These are phyloP conservation scores for Colletotrichum ledebouriae DNA, from an alignment of 2,329 filamentous ascomycete genomes.

Conservation along the genomic window DNA sequence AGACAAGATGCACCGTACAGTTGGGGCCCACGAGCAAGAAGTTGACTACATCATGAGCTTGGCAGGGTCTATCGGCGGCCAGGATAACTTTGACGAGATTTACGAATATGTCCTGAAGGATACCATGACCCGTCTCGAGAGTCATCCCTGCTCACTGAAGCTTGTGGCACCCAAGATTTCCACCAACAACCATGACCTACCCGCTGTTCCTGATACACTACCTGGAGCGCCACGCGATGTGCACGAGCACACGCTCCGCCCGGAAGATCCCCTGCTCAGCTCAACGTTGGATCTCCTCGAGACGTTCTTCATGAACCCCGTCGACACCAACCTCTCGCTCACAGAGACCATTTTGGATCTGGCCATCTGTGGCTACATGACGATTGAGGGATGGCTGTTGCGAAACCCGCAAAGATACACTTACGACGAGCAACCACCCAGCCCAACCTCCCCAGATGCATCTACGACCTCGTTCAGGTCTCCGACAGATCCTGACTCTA, in stretches of 20 bases:
- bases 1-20: constrained; percentile 71
- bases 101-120: constrained; percentile 82
- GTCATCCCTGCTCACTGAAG: constrained; percentile 79
- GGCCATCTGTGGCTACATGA: constrained; percentile 85
- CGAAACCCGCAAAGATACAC: constrained; percentile 76
- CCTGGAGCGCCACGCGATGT: constrained; percentile 73
- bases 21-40: constrained; percentile 81
- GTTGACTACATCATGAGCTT: constrained; percentile 78
- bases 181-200: constrained; percentile 68
- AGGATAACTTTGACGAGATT: constrained; percentile 78
- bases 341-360: constrained; percentile 88
- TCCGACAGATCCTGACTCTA: constrained; percentile 56
- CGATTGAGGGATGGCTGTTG: constrained; percentile 90
- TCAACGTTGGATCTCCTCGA: constrained; percentile 79
- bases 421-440: constrained; percentile 63
- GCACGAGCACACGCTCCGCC: constrained; percentile 71
- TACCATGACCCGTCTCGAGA: constrained; percentile 76
- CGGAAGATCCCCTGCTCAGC: constrained; percentile 73
- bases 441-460: constrained; percentile 41
- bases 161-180: constrained; percentile 74
- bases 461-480: constrained; percentile 54
- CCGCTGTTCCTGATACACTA: constrained; percentile 67
- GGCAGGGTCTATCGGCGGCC: constrained; percentile 76
- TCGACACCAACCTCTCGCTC: constrained; percentile 90
- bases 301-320: constrained; percentile 88